These are phyloP conservation scores for Phytophthora litchii DNA, from an alignment of 352 stramenopile genomes.

Conservation along the genomic window DNA sequence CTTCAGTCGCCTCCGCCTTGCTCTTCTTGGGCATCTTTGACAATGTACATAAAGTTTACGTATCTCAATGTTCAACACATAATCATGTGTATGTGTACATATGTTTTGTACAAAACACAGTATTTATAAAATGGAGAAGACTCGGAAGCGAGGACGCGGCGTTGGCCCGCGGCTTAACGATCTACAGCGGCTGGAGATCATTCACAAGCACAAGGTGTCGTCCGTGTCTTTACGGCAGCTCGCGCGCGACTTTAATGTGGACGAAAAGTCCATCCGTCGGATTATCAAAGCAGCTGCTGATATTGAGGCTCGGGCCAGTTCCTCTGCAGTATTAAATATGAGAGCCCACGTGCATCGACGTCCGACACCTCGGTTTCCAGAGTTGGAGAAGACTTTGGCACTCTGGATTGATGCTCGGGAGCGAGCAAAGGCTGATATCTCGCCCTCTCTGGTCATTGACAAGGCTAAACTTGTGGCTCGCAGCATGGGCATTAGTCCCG, in stretches of 20 bases:
- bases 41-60: not conserved
- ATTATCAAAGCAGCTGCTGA: conserved; percentile 21
- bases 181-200: conserved; percentile 40
- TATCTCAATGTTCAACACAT: not conserved
- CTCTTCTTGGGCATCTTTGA: conserved; percentile 27
- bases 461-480: conserved; percentile 33
- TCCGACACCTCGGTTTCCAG: conserved; percentile 26
- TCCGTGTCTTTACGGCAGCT: conserved; percentile 26
- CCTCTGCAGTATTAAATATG: conserved; percentile 16
- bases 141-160: conserved; percentile 25
- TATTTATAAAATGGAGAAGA: not conserved
- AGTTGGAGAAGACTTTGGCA: conserved; percentile 29
- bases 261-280: conserved; percentile 39
- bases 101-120: not conserved
- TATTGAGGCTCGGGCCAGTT: conserved; percentile 18
- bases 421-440: conserved; percentile 23
- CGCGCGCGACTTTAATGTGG: conserved; percentile 29
- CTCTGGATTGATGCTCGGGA: conserved; percentile 33
- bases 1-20: not conserved
- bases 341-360: conserved; percentile 16
- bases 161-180: conserved; percentile 33
- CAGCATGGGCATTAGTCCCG: conserved; percentile 20
- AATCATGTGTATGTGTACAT: not conserved
- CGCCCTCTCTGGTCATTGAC: conserved; percentile 37
- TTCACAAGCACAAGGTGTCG: conserved; percentile 13